Evolutionary conservation across 192 early-diverging fungal genomes (phyloP).

Genomic region (Coemansia sp.): DNA sequence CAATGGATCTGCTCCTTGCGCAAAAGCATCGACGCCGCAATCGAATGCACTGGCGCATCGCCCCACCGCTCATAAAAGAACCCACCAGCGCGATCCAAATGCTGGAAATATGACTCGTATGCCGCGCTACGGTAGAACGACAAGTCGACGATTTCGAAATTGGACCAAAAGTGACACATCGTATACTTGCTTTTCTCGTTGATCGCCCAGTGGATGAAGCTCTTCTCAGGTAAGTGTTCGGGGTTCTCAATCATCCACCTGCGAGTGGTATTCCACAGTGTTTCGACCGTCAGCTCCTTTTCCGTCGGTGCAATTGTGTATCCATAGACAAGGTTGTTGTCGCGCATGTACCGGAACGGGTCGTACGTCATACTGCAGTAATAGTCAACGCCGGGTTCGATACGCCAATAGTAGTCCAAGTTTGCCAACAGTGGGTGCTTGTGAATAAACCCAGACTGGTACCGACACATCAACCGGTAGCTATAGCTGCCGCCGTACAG

Average conservation of each 20-base stretch:
- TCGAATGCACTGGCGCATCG: slow-evolving; percentile 69
- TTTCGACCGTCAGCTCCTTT: slow-evolving; percentile 57
- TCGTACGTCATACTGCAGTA: slow-evolving; percentile 60
- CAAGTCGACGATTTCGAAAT: slow-evolving; percentile 81
- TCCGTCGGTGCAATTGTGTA: slow-evolving; percentile 62
- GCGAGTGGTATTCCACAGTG: slow-evolving; percentile 56
- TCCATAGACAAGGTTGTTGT: slow-evolving; percentile 57
- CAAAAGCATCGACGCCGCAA: slow-evolving; percentile 65
- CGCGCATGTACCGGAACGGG: slow-evolving; percentile 62
- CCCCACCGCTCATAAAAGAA: slow-evolving; percentile 87
- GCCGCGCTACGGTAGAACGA: slow-evolving; percentile 69
- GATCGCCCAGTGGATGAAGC: slow-evolving; percentile 57
- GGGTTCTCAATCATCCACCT: slow-evolving; percentile 61
- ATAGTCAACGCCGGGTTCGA: slow-evolving; percentile 61
- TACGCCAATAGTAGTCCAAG: slow-evolving; percentile 64
- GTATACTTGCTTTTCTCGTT: slow-evolving; percentile 57
- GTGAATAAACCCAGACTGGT: slow-evolving; percentile 56
- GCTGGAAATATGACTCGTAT: slow-evolving; percentile 70
- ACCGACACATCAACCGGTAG: slow-evolving; percentile 60
- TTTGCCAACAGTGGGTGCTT: slow-evolving; percentile 61
- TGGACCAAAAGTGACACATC: slow-evolving; percentile 76
- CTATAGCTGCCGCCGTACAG: slow-evolving; percentile 70
- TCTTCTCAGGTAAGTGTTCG: slow-evolving; percentile 58
- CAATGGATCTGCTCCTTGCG: slow-evolving; percentile 70
- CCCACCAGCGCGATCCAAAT: slow-evolving; percentile 76